These are phyloP conservation scores for Fagopyrum tataricum DNA, from an alignment of 148 eudicot genomes.

Conservation along the genomic window DNA sequence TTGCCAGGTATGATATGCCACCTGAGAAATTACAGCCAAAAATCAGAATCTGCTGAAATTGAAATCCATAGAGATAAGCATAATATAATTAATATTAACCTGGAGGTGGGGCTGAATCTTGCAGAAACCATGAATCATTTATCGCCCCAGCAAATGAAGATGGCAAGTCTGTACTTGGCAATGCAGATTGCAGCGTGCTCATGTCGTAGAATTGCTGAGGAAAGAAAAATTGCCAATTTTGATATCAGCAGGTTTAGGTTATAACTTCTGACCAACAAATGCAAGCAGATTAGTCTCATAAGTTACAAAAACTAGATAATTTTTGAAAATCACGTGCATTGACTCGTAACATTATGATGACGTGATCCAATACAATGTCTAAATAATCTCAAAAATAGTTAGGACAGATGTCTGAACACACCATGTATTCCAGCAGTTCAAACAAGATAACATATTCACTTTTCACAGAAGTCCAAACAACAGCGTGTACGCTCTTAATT, in stretches of 20 bases:
- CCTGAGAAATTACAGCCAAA: conserved; percentile 32
- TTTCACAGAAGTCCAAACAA: neutral
- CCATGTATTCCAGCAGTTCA: neutral
- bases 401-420: neutral
- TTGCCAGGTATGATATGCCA: conserved; percentile 49
- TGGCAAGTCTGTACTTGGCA: conserved; percentile 45
- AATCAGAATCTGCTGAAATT: neutral
- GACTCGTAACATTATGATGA: neutral
- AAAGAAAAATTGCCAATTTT: neutral
- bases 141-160: conserved; percentile 39
- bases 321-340: neutral
- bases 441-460: neutral
- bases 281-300: neutral
- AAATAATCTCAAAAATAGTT: neutral
- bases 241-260: neutral
- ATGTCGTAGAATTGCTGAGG: conserved; percentile 58
- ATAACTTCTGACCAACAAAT: neutral
- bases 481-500: neutral
- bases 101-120: conserved; percentile 34
- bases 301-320: neutral
- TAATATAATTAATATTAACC: conserved; percentile 45
- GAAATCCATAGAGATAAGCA: neutral
- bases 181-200: conserved; percentile 62
- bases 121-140: conserved; percentile 59
- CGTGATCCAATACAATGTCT: neutral